Conservation (phyloP, 306 rosid species). For the Hylodesmum podocarpum region DNA sequence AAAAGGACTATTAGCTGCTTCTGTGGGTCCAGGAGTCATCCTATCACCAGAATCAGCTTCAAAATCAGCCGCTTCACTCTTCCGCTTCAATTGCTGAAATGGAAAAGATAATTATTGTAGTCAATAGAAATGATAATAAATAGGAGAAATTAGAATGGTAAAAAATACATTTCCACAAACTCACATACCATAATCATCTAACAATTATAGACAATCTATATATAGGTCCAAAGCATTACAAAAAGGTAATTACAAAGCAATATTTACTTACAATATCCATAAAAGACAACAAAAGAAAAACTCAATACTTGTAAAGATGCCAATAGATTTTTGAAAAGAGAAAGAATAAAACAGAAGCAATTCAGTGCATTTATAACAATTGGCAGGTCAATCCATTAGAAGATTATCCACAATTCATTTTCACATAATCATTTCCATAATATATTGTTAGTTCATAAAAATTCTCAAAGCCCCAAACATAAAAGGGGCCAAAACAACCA, state of each 20-base stretch:
- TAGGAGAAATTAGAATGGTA: constrained; percentile 11
- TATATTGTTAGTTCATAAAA: background rate
- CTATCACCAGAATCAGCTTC: constrained; percentile 74
- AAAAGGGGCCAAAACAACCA: background rate
- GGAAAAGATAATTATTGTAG: constrained; percentile 15
- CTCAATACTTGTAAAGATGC: background rate
- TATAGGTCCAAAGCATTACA: constrained; percentile 20
- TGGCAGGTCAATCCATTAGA: constrained; percentile 15
- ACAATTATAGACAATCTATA: background rate
- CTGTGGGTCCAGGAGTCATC: constrained; percentile 51
- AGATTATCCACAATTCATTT: background rate
- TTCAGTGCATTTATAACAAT: background rate
- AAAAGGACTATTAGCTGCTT: constrained; percentile 50
- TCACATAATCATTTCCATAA: background rate
- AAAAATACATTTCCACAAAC: constrained; percentile 3
- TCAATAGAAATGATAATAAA: constrained; percentile 7
- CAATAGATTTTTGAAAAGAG: background rate
- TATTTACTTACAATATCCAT: constrained; percentile 5
- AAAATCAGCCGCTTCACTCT: constrained; percentile 54
- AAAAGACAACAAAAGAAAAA: background rate
- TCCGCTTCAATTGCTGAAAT: constrained; percentile 73
- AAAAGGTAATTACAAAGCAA: background rate
- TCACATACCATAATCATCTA: background rate
- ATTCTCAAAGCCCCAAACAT: background rate
- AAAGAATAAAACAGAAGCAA: background rate